Percentiles rank a stretch among this genome's conserved stretches.
Evolutionary conservation across 73 alveolate species (phyloP).

Genomic region (Tetrahymena malaccensis): DNA sequence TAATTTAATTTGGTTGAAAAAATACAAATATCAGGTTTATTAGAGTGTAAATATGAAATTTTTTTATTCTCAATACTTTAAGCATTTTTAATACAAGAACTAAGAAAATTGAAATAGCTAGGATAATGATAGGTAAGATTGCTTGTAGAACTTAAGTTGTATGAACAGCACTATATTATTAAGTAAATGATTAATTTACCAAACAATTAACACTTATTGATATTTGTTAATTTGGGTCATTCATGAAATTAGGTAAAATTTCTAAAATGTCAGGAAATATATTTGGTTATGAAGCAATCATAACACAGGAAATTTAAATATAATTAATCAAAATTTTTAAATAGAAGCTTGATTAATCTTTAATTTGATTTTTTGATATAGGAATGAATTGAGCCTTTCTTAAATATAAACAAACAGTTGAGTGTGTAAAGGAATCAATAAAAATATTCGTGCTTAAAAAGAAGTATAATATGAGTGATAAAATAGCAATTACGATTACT

Average conservation of each 20-base stretch:
- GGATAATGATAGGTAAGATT: background rate
- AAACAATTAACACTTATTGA: background rate
- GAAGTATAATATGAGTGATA: background rate
- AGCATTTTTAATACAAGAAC: background rate
- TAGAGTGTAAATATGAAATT: background rate
- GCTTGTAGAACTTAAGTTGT: background rate
- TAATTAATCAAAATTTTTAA: background rate
- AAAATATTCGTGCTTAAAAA: background rate
- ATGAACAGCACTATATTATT: background rate
- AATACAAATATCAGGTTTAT: background rate
- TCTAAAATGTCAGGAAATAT: background rate
- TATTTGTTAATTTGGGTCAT: background rate
- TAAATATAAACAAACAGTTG: background rate
- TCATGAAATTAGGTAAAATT: background rate
- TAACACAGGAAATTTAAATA: background rate
- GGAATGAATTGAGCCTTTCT: background rate
- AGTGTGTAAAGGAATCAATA: background rate
- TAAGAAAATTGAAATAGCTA: background rate
- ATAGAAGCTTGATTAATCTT: background rate
- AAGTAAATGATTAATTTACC: background rate
- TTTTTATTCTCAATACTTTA: background rate
- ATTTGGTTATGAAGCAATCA: background rate
- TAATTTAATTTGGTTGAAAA: background rate
- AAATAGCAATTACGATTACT: background rate
- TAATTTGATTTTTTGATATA: background rate